Evolutionary conservation across 1,284 basidiomycete genomes (phyloP).

Genomic region (Phellinidium pouzarii): DNA sequence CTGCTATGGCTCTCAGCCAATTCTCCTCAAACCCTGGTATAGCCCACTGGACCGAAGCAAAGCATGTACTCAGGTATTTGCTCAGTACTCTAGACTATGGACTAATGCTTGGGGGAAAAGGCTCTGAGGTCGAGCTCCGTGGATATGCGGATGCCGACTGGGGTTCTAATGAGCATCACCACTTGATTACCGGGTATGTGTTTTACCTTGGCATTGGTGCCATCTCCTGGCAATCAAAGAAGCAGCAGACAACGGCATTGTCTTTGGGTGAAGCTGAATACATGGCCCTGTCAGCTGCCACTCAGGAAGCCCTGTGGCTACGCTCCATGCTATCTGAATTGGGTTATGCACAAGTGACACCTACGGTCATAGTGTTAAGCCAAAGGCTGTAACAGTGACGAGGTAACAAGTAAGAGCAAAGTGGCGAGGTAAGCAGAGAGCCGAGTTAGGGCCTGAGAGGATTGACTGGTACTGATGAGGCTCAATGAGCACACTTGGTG

Average conservation of each 20-base stretch:
- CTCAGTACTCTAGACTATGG: slow-evolving; percentile 23
- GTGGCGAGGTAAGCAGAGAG: too few relatives aligned
- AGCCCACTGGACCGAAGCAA: slow-evolving; percentile 30
- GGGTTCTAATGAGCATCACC: background rate
- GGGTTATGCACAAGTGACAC: too few relatives aligned
- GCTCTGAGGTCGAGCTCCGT: background rate
- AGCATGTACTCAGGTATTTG: slow-evolving; percentile 31
- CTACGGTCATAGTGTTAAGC: too few relatives aligned
- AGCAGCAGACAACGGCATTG: background rate
- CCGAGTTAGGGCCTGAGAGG: too few relatives aligned
- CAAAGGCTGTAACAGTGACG: too few relatives aligned
- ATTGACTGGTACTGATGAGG: too few relatives aligned
- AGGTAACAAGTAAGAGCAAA: too few relatives aligned
- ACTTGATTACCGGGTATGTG: background rate
- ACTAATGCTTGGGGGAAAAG: background rate
- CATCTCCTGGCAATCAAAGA: slow-evolving; percentile 25
- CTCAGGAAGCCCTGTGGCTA: too few relatives aligned
- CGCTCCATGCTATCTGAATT: too few relatives aligned
- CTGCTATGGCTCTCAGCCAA: slow-evolving; percentile 26
- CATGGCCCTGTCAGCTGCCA: too few relatives aligned
- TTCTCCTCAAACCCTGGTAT: slow-evolving; percentile 29
- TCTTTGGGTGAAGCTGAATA: too few relatives aligned
- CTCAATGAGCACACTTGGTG: too few relatives aligned
- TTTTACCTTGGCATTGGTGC: slow-evolving; percentile 11
- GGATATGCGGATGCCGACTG: background rate